phyloP scores from a whole-genome alignment of 2,329 filamentous ascomycete species.

The Cadophora luteo-olivacea region DNA sequence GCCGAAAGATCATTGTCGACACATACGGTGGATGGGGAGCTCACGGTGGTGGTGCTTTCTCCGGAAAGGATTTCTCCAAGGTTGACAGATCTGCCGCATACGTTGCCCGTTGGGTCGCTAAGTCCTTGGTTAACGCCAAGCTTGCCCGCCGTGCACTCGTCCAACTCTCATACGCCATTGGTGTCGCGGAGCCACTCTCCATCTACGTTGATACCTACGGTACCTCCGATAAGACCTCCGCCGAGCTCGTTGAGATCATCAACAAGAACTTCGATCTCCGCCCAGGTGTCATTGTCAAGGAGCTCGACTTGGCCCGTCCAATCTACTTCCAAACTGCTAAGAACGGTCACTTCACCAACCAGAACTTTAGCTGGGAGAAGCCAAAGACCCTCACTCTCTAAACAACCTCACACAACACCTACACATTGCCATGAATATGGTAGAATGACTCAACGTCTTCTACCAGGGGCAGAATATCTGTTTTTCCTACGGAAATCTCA shows the following conservation, averaged over 20 bases:
- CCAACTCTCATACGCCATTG: constrained; percentile 99
- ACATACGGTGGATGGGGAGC: constrained; percentile 99
- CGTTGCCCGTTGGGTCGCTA: constrained; percentile 97
- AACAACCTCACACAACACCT: constrained; percentile 44
- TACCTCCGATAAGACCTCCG: constrained; percentile 86
- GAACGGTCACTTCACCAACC: constrained; percentile 99
- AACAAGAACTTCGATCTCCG: constrained; percentile 96
- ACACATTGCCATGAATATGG: constrained; percentile 36
- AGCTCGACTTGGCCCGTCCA: constrained; percentile 87
- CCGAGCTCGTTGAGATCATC: constrained; percentile 96
- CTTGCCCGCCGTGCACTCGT: constrained; percentile 93
- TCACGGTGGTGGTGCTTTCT: constrained; percentile 99
- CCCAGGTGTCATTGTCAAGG: constrained; percentile 97
- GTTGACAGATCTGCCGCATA: constrained; percentile 98
- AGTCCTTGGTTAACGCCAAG: constrained; percentile 89
- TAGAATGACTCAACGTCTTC: constrained; percentile 45
- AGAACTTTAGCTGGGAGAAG: constrained; percentile 97
- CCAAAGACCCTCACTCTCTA: constrained; percentile 95
- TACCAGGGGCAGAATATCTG: constrained; percentile 32
- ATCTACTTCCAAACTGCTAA: constrained; percentile 99
- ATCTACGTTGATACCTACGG: constrained; percentile 98
- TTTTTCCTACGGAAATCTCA: constrained; percentile 40
- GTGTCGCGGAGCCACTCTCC: constrained; percentile 96
- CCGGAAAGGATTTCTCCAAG: constrained; percentile 99
- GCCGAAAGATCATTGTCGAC: constrained; percentile 98